A percentile compares a stretch with the other conserved stretches of the same genome.
Evolutionary conservation across 306 rosid species (phyloP).

Genomic region (Begonia masoniana): DNA sequence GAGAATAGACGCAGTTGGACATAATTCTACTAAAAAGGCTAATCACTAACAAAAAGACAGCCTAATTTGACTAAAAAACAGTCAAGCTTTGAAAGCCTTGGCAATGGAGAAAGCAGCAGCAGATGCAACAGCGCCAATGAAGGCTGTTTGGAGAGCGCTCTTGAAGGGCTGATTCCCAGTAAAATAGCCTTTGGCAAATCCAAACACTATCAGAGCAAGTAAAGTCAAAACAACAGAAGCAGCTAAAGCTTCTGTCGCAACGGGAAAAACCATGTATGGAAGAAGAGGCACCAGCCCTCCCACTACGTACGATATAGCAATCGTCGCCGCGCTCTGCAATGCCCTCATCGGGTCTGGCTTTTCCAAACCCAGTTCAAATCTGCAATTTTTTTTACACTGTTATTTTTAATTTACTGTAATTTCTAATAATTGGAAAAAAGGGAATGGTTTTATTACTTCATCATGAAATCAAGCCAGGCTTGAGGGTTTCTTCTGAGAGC

Average conservation of each 20-base stretch:
- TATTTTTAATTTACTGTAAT: not conserved
- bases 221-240: slow-evolving; percentile 54
- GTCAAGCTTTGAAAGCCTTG: slow-evolving; percentile 36
- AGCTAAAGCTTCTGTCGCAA: slow-evolving; percentile 46
- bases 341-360: slow-evolving; percentile 95
- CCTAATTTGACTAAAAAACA: not conserved
- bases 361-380: slow-evolving; percentile 86
- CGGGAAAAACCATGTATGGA: slow-evolving; percentile 59
- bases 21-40: too few relatives aligned
- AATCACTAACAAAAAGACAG: too few relatives aligned
- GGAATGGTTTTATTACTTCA: slow-evolving; percentile 42
- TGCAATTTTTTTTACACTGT: slow-evolving; percentile 8
- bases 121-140: slow-evolving; percentile 79
- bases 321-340: slow-evolving; percentile 66
- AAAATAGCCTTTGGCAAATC: slow-evolving; percentile 74
- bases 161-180: slow-evolving; percentile 58
- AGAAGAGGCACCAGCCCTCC: slow-evolving; percentile 69
- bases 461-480: slow-evolving; percentile 98
- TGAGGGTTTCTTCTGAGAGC: slow-evolving; percentile 80
- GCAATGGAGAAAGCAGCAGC: slow-evolving; percentile 81
- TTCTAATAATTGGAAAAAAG: not conserved
- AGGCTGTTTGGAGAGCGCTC: slow-evolving; percentile 71
- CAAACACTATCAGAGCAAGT: slow-evolving; percentile 56
- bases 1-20: too few relatives aligned
- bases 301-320: slow-evolving; percentile 54